Evolutionary conservation across 1,284 basidiomycete species (phyloP).

Genomic region (Rhodotorula glutinis): DNA sequence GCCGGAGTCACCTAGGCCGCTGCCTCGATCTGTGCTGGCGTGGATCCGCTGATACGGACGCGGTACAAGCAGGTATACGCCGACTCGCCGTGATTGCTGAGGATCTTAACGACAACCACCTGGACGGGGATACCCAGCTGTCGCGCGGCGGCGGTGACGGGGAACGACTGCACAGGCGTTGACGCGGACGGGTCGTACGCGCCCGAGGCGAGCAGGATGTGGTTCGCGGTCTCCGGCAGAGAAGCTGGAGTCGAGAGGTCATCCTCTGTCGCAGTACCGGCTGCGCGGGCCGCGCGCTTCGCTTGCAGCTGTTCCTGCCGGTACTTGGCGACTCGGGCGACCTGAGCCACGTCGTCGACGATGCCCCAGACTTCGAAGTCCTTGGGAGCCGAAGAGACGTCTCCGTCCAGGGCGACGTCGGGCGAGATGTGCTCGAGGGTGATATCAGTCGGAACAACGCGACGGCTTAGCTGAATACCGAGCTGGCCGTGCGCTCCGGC

Average conservation of each 20-base stretch:
- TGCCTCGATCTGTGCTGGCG: constrained; percentile 10
- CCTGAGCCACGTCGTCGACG: constrained; percentile 70
- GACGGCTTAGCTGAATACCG: constrained; percentile 70
- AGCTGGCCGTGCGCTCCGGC: constrained; percentile 70
- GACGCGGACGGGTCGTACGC: constrained; percentile 69
- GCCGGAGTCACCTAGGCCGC: background rate
- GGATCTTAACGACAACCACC: constrained; percentile 70
- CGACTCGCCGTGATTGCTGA: constrained; percentile 79
- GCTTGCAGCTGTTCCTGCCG: constrained; percentile 30
- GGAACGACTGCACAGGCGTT: constrained; percentile 80
- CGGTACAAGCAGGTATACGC: constrained; percentile 88
- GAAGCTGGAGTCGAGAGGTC: constrained; percentile 46
- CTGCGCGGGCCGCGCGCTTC: constrained; percentile 15
- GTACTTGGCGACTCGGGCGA: constrained; percentile 56
- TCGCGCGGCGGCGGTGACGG: constrained; percentile 63
- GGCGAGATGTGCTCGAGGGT: constrained; percentile 82
- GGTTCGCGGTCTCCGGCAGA: constrained; percentile 59
- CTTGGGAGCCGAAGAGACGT: constrained; percentile 73
- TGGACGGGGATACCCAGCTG: constrained; percentile 73
- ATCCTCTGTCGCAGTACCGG: constrained; percentile 42
- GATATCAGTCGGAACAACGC: constrained; percentile 67
- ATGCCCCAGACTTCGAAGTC: constrained; percentile 86
- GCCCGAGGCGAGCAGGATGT: constrained; percentile 72
- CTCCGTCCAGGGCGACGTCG: constrained; percentile 64
- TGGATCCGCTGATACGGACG: constrained; percentile 57